phyloP scores from a whole-genome alignment of 495 filamentous ascomycete species.

The Aspergillus kassunensis region DNA sequence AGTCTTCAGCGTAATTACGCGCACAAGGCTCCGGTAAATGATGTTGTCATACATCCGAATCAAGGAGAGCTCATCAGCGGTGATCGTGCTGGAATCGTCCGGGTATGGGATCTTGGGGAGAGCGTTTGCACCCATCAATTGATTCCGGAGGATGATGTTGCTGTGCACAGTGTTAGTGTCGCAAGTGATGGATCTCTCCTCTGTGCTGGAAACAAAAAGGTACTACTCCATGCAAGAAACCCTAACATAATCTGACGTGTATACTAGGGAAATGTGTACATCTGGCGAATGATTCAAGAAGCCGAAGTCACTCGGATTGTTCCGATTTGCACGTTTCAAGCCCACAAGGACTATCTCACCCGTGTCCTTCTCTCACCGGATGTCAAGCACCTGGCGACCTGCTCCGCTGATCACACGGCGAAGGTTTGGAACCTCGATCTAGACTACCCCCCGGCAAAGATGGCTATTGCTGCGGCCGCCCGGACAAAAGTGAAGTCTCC shows the following conservation, averaged over 20 bases:
- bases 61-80: slow-evolving; percentile 97
- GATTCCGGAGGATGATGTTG: slow-evolving; percentile 92
- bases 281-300: slow-evolving; percentile 86
- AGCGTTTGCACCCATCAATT: slow-evolving; percentile 96
- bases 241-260: no score
- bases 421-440: slow-evolving; percentile 91
- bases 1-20: slow-evolving; percentile 87
- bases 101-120: slow-evolving; percentile 95
- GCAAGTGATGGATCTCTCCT: slow-evolving; percentile 91
- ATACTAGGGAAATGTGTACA: slow-evolving; percentile 98
- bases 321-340: slow-evolving; percentile 86
- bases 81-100: slow-evolving; percentile 86
- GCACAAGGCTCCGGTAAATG: slow-evolving; percentile 84
- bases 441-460: slow-evolving; percentile 43
- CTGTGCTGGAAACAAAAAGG: slow-evolving; percentile 91
- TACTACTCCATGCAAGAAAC: no score
- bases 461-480: slow-evolving; percentile 29
- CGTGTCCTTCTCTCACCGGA: slow-evolving; percentile 94
- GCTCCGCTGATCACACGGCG: slow-evolving; percentile 95
- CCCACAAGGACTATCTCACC: slow-evolving; percentile 91
- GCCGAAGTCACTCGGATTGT: slow-evolving; percentile 82
- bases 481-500: slow-evolving; percentile 23
- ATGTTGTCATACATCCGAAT: slow-evolving; percentile 93
- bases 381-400: slow-evolving; percentile 95
- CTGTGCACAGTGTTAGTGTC: slow-evolving; percentile 89